Evolutionary conservation across 1,139 yeast genomes (phyloP), one percentile per base, ranked within the genome.

Genomic region (Lodderomyces pseudojiufengensis): DNA sequence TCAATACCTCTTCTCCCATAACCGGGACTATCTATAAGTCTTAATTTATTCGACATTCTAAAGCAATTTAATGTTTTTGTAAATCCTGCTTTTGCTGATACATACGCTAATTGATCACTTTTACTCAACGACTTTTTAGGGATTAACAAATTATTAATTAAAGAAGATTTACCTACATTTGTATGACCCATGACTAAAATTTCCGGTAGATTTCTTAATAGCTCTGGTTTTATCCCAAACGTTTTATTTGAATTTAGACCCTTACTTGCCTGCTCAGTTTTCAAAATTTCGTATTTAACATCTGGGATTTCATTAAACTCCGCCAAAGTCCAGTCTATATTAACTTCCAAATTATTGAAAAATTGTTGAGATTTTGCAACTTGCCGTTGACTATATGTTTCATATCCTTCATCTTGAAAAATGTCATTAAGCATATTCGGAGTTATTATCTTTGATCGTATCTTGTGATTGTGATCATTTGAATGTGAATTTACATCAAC

Each of bases 21-120:
- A 0, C 97, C 97, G 0, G 97, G 96, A 26, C 87, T 76, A 53
- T 87, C 97, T 2, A 87, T 73, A 6, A 87, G 51, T 40, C 87
- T 63, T 32, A 87, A 64, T 41, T 71, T 65, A 32, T 76, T 73
- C 1, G 83, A 83, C 13, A 86, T 60, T 39, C 78, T 82, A 58
- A 71, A 87, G 45, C 86, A 80, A 50, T 84, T 84, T 51, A 87
- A 59, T 4, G 92, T 80, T 48, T 81, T 79, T 2, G 97, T 87
- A 50, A 65, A 84, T 1, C 95, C 95, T 0, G 88, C 87, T 36
- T 67, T 64, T 37, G 62, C 69, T 4, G 83, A 80, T 3, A 76
- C 77, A 46, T 56, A 73, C 3, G 85, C 86, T 44, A 68, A 62
- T 35, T 64, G 64, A 2, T 52, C 45, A 5, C 57, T 49, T 33